Base-by-base conservation (phyloP, 345 rosid genomes). In the Salix exigua region DNA sequence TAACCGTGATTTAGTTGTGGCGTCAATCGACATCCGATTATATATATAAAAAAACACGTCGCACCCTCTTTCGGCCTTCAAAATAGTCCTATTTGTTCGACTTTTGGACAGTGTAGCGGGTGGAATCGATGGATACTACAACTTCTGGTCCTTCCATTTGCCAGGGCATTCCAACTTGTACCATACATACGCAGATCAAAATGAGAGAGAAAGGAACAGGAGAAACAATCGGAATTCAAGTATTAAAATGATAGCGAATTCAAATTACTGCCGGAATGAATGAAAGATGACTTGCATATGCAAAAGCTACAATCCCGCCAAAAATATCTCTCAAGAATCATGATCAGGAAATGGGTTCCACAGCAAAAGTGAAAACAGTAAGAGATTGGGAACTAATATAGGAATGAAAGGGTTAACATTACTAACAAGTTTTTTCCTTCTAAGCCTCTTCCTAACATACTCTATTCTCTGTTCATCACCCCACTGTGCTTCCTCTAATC, bases 401-500 rank as follows among this genome's bases (percentile, higher is more conserved):
- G 96, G 89, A 66, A 92, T 80, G 53, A 76, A 75, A 78, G 95
- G 94, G 72, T 89, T 75, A 28, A 93, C 82, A 60, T 85, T 75
- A 7, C 50, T 78, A 33, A 18, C 83, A 5, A 86, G 60, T 37
- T 74, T 86, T 81, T 80, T 85, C 85, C 95, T 83, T 76, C 83
- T 78, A 38, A 89, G 66, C 67, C 98, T 87, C 84, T 80, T 86
- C 80, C 92, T 87, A 72, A 74, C 86, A 37, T 83, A 85, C 84
- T 83, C 91, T 68, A 82, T 86, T 85, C 76, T 87, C 50, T 88
- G 81, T 25, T 81, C 91, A 55, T 81, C 88, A 0, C 89, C 91
- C 95, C 98, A 94, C 74, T 69, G 73, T 3, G 93, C 96, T 76
- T 86, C 91, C 84, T 89, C 94, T 23, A 88, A 81, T 44, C 93